phyloP scores from a whole-genome alignment of 2,329 filamentous ascomycete genomes.

The Sclerotinia sclerotiorum region DNA sequence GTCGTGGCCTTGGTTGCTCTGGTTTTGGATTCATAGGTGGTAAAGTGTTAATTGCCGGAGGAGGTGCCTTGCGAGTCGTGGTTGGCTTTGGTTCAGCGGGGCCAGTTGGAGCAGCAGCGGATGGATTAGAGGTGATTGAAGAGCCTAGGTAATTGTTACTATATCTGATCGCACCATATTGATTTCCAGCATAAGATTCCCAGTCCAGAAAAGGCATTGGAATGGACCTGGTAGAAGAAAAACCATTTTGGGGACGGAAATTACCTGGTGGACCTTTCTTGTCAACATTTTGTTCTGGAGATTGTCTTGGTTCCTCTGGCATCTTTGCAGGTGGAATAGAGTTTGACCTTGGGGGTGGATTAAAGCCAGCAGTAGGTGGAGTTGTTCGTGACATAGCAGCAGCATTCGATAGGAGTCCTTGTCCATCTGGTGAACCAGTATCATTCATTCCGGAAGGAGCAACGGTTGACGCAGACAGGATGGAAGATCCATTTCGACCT shows the following conservation, averaged over 20 bases:
- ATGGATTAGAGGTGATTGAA: slow-evolving; percentile 29
- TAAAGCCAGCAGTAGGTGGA: slow-evolving; percentile 30
- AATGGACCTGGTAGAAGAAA: slow-evolving; percentile 24
- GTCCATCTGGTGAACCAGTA: slow-evolving; percentile 27
- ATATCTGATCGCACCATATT: slow-evolving; percentile 29
- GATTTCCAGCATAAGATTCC: slow-evolving; percentile 28
- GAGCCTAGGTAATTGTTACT: slow-evolving; percentile 40
- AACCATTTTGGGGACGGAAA: slow-evolving; percentile 25
- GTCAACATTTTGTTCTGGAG: slow-evolving; percentile 23
- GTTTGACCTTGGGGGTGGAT: slow-evolving; percentile 45
- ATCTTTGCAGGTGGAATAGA: slow-evolving; percentile 38
- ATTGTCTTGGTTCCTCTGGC: neutral
- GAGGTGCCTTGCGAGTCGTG: slow-evolving; percentile 23
- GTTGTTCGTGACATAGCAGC: slow-evolving; percentile 33
- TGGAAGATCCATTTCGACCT: slow-evolving; percentile 44
- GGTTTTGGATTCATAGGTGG: slow-evolving; percentile 39
- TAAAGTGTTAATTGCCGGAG: slow-evolving; percentile 33
- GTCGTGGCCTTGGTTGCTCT: slow-evolving; percentile 43
- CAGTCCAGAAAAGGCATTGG: slow-evolving; percentile 18
- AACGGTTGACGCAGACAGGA: slow-evolving; percentile 47
- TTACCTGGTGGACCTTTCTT: slow-evolving; percentile 32
- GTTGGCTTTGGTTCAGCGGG: slow-evolving; percentile 21
- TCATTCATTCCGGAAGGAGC: slow-evolving; percentile 35
- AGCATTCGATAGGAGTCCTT: slow-evolving; percentile 35
- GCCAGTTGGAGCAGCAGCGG: slow-evolving; percentile 16